Conservation (phyloP, 2,329 filamentous ascomycete genomes). For the Verticillium alfalfae region DNA sequence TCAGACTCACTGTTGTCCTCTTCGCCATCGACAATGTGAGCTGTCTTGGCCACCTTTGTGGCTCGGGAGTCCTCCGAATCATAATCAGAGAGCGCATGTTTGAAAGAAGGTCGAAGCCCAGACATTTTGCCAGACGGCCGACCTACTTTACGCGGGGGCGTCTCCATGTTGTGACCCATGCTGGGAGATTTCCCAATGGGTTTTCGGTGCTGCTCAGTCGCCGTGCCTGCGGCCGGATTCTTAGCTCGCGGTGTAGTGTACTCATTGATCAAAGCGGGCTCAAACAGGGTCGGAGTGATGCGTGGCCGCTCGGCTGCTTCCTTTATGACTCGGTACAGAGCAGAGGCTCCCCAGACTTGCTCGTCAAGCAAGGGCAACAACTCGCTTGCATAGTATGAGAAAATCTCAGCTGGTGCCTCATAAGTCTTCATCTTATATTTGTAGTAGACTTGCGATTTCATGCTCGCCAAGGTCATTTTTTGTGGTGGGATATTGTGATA, state of each 20-base stretch:
- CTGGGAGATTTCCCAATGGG: not conserved
- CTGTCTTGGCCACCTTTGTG: conserved; percentile 26
- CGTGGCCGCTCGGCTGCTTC: conserved; percentile 9
- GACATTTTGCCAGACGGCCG: conserved; percentile 35
- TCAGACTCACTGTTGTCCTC: conserved; percentile 8
- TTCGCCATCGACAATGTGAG: conserved; percentile 24
- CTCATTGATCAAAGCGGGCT: conserved; percentile 1
- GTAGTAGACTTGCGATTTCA: conserved; percentile 27
- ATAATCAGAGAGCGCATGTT: conserved; percentile 35
- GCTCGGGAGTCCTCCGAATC: conserved; percentile 30
- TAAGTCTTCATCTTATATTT: conserved; percentile 29
- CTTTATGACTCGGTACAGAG: conserved; percentile 21
- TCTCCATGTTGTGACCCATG: not conserved
- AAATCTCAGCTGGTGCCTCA: conserved; percentile 20
- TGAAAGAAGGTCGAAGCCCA: conserved; percentile 34
- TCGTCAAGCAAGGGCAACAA: conserved; percentile 14
- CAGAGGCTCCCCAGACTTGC: conserved; percentile 20
- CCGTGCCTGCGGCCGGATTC: not conserved
- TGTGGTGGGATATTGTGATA: conserved; percentile 10
- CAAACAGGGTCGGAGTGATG: conserved; percentile 1
- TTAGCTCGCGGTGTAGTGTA: not conserved
- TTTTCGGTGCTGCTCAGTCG: not conserved
- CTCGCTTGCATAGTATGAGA: conserved; percentile 27
- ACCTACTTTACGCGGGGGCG: not conserved
- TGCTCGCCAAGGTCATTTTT: conserved; percentile 17